Base-by-base conservation (phyloP, 129 eudicot species). In the Artemisia annua region DNA sequence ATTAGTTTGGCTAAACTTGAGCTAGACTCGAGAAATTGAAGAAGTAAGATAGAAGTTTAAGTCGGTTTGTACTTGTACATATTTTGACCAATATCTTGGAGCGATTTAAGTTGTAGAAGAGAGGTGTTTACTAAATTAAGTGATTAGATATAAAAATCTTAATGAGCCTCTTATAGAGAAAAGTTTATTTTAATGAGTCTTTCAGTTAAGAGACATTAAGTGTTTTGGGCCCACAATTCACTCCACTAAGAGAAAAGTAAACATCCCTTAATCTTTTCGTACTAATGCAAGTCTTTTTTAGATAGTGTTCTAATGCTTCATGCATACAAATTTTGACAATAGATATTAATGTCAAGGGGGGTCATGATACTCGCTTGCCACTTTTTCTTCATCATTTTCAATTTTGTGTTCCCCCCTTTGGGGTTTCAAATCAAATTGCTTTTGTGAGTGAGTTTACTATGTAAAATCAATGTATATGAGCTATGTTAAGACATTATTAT, bases 351-450 rank as follows among this genome's bases (percentile, higher is more conserved):
- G 57, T 60, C 28, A 15, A 48, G 30, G 26, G 60, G 60, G 69
- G 61, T 69, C 67, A 58, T 72, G 57, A 3, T 72, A 22, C 28
- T 48, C 22, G 35, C 48, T 60, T 9, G 10, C 30, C 11, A 12
- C 12, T 35, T 72, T 60, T 5, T 48, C 14, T 60, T 32, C 48
- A 46, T 48, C 61, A 62, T 72, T 48, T 24, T 72, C 28, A 72
- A 60, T 28, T 20, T 48, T 28, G 49, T 60, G 69, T 60, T 60
- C 26, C 69, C 76, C 39, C 49, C 17, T 48, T 46, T 19, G 54
- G 57, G 60, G 52, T 60, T 59, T 24, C 13, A 60, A 48, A 72
- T 72, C 77, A 60, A 39, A 46, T 48, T 16, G 59, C 57, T 72
- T 58, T 67, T 50, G 53, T 44, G 48, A 46, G 49, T 59, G 49